Evolutionary conservation across 306 rosid species (phyloP).

Genomic region (Casuarina glauca): DNA sequence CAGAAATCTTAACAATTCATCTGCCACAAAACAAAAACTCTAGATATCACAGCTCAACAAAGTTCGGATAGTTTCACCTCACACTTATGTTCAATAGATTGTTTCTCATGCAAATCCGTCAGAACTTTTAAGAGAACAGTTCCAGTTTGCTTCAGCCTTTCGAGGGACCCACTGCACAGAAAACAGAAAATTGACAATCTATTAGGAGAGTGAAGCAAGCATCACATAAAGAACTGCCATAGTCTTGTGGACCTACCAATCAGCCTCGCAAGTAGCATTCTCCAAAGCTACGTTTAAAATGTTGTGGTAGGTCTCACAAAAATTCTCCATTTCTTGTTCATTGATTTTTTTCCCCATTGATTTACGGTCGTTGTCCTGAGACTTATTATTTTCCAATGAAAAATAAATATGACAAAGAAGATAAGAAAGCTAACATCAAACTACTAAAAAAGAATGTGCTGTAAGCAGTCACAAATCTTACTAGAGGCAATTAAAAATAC

Average conservation of each 20-base stretch:
- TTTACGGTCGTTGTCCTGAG: slow-evolving; percentile 94
- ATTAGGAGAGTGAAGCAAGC: slow-evolving; percentile 19
- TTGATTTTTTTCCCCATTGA: slow-evolving; percentile 91
- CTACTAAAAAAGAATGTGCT: too few species aligned
- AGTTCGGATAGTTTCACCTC: slow-evolving; percentile 52
- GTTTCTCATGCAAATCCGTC: slow-evolving; percentile 93
- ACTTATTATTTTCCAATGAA: not conserved
- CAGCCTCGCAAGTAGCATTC: slow-evolving; percentile 91
- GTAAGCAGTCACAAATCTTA: slow-evolving; percentile 6
- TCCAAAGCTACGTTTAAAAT: slow-evolving; percentile 93
- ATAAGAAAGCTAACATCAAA: slow-evolving; percentile 7
- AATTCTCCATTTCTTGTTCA: slow-evolving; percentile 99
- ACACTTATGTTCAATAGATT: slow-evolving; percentile 91
- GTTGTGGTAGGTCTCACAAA: slow-evolving; percentile 91
- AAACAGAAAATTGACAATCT: slow-evolving; percentile 20
- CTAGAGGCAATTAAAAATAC: not conserved
- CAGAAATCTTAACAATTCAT: not conserved
- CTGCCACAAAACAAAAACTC: not conserved
- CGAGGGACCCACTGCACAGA: slow-evolving; percentile 75
- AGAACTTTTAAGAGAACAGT: slow-evolving; percentile 96
- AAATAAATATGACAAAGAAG: not conserved
- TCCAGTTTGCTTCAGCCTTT: slow-evolving; percentile 95
- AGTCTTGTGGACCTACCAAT: slow-evolving; percentile 57
- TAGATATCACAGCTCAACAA: not conserved
- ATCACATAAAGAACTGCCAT: slow-evolving; percentile 4